These are phyloP conservation scores for Dioscorea alata DNA, from an alignment of 106 monocot genomes.

Conservation along the genomic window DNA sequence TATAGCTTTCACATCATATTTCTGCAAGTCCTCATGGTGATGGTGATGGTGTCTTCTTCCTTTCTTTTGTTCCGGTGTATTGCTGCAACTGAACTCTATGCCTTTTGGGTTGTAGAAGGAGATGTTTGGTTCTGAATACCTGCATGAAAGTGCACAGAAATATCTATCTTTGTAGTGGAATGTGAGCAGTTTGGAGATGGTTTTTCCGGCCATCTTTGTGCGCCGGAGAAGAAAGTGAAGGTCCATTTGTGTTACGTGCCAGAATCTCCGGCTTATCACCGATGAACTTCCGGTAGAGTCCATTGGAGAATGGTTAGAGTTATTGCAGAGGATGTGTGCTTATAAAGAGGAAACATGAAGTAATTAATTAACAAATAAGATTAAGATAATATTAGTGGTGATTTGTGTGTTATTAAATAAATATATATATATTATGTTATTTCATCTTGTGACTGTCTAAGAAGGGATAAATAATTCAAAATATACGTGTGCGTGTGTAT, in stretches of 20 bases:
- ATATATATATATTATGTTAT: too few relatives aligned
- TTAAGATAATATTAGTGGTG: too few relatives aligned
- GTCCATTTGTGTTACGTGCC: conserved; percentile 23
- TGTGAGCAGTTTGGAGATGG: conserved; percentile 10
- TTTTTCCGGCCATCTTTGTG: conserved; percentile 25
- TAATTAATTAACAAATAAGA: too few relatives aligned
- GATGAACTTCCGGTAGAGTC: not conserved
- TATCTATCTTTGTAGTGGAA: not conserved
- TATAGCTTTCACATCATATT: conserved; percentile 7
- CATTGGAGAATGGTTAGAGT: not conserved
- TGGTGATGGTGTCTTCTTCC: not conserved
- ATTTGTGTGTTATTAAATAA: too few relatives aligned
- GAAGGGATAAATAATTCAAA: too few relatives aligned
- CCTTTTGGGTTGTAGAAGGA: conserved; percentile 54
- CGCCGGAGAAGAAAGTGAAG: conserved; percentile 27
- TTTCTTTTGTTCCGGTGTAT: conserved; percentile 36
- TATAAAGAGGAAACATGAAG: not conserved
- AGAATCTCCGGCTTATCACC: not conserved
- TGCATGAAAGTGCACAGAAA: conserved; percentile 13
- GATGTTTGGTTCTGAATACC: conserved; percentile 28
- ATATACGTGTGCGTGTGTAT: too few relatives aligned
- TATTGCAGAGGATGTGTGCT: not conserved
- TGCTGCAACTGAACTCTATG: conserved; percentile 77
- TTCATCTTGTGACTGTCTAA: too few relatives aligned
- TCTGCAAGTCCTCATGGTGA: not conserved